phyloP scores from a whole-genome alignment of 1,139 yeast species.

The Protomyces lactucae-debilis region DNA sequence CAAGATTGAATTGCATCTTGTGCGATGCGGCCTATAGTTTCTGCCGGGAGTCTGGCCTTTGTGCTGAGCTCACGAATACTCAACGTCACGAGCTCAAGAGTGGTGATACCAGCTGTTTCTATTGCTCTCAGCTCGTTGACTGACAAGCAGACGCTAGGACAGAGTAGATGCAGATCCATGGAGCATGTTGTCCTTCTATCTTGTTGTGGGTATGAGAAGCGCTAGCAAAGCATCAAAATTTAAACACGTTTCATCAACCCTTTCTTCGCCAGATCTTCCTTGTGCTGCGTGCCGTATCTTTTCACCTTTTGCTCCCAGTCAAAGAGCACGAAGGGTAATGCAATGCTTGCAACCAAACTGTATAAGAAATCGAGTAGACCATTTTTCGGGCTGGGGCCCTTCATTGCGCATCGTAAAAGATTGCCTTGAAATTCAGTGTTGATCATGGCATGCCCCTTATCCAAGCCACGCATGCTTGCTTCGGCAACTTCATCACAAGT shows the following conservation, averaged over 20 bases:
- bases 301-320: conserved; percentile 27
- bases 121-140: conserved; percentile 3
- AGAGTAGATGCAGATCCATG: not conserved
- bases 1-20: not conserved
- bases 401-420: conserved; percentile 26
- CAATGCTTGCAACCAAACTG: conserved; percentile 21
- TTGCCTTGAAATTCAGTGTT: conserved; percentile 75
- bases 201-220: no score
- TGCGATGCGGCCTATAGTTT: not conserved
- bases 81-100: conserved; percentile 10
- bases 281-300: conserved; percentile 11
- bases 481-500: conserved; percentile 63
- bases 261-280: not conserved
- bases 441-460: conserved; percentile 64
- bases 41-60: not conserved
- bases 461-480: conserved; percentile 53
- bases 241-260: not conserved
- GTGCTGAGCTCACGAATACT: conserved; percentile 2
- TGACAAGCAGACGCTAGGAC: not conserved
- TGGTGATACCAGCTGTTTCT: conserved; percentile 1
- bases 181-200: not conserved
- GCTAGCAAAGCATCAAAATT: no score
- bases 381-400: conserved; percentile 28
- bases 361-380: conserved; percentile 17
- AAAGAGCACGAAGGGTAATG: conserved; percentile 25